These are phyloP conservation scores for Leccinum disarticulatum DNA, from an alignment of 768 basidiomycete genomes.

Conservation along the genomic window DNA sequence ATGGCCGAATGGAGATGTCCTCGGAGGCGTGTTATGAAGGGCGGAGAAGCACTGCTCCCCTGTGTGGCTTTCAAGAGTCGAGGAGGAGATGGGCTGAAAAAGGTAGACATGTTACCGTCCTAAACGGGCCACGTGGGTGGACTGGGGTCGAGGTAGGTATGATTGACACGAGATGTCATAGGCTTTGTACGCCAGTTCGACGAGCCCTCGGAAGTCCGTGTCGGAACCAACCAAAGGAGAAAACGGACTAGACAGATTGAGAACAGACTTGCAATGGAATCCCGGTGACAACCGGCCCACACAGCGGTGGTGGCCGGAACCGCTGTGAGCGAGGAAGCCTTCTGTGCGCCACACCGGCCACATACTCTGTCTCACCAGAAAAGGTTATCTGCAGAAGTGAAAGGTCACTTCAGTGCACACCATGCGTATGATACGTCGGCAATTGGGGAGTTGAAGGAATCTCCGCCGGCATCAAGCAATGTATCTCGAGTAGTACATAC, in stretches of 20 bases:
- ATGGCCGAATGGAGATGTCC: not conserved
- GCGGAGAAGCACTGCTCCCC: not conserved
- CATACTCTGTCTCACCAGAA: not conserved
- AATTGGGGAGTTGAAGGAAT: not conserved
- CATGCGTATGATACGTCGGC: too few relatives aligned
- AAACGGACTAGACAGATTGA: not conserved
- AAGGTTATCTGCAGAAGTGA: not conserved
- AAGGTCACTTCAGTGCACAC: not conserved
- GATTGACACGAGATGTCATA: not conserved
- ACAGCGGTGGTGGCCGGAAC: conserved; percentile 16
- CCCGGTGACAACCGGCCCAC: not conserved
- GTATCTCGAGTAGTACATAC: too few relatives aligned
- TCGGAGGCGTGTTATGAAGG: conserved; percentile 6
- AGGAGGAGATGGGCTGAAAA: not conserved
- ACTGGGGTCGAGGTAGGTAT: not conserved
- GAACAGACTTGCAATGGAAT: not conserved
- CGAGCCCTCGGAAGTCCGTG: not conserved
- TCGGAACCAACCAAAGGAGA: not conserved
- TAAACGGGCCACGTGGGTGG: not conserved
- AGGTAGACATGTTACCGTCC: not conserved
- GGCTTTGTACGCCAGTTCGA: not conserved
- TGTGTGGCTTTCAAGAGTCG: not conserved
- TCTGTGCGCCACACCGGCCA: not conserved
- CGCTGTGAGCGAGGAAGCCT: conserved; percentile 13
- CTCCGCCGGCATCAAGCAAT: not conserved